phyloP scores from a whole-genome alignment of 2,329 filamentous ascomycete species.

The Curvularia spicifera region DNA sequence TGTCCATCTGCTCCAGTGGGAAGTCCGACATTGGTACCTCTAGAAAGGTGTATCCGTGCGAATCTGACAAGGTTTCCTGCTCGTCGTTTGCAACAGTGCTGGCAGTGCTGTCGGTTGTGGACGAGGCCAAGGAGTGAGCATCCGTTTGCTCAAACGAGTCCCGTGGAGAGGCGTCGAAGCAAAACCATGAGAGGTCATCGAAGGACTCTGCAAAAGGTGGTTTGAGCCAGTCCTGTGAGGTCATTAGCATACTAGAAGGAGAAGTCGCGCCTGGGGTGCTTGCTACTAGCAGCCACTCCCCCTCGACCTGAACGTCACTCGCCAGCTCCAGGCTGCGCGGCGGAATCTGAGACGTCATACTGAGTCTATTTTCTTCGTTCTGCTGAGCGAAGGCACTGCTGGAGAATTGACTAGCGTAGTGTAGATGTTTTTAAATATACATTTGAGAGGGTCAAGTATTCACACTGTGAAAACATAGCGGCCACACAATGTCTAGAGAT shows the following conservation, averaged over 20 bases:
- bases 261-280: not conserved
- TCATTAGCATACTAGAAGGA: not conserved
- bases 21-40: constrained; percentile 4
- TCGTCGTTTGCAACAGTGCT: constrained; percentile 1
- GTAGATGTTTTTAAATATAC: not conserved
- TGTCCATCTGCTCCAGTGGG: not conserved
- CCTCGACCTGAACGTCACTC: not conserved
- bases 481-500: not conserved
- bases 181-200: not conserved
- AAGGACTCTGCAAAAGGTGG: not conserved
- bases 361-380: not conserved
- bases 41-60: not conserved
- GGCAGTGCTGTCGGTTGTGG: not conserved
- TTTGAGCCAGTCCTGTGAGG: not conserved
- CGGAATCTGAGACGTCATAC: not conserved
- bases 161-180: not conserved
- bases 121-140: not conserved
- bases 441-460: not conserved
- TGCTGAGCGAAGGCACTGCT: not conserved
- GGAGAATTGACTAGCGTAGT: not conserved
- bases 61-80: not conserved
- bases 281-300: not conserved
- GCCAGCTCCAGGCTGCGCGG: not conserved
- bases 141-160: not conserved
- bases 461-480: not conserved